These are phyloP conservation scores for Agrostemma githago DNA, from an alignment of 148 eudicot species.

Conservation along the genomic window DNA sequence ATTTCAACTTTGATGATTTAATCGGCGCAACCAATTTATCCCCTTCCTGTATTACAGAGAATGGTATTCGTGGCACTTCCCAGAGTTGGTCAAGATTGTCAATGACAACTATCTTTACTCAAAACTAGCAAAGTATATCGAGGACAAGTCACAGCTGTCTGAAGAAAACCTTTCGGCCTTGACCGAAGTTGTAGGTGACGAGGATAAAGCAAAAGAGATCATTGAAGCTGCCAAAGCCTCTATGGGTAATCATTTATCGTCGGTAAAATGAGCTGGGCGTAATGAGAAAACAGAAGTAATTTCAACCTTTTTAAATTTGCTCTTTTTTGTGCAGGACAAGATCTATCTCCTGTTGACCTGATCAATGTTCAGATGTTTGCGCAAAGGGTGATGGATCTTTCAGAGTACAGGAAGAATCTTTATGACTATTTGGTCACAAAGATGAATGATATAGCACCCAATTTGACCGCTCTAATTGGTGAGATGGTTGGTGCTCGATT, in stretches of 20 bases:
- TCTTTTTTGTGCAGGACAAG: conserved; percentile 62
- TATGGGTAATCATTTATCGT: conserved; percentile 49
- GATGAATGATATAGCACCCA: conserved; percentile 92
- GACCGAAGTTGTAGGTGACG: conserved; percentile 79
- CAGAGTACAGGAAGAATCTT: conserved; percentile 80
- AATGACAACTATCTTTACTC: conserved; percentile 91
- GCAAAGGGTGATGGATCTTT: conserved; percentile 86
- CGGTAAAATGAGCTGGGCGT: not conserved
- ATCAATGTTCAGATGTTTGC: conserved; percentile 87
- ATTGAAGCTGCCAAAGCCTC: conserved; percentile 95
- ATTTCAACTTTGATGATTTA: not conserved
- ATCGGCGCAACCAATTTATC: not conserved
- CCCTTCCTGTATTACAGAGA: conserved; percentile 50
- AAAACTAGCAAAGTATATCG: conserved; percentile 67
- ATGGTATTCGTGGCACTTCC: conserved; percentile 98
- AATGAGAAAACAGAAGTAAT: not conserved
- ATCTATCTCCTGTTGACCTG: conserved; percentile 85
- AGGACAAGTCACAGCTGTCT: conserved; percentile 67
- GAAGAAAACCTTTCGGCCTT: conserved; percentile 67
- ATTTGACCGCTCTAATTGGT: conserved; percentile 85
- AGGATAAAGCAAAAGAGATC: conserved; percentile 93
- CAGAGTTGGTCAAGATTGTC: conserved; percentile 79
- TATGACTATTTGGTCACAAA: conserved; percentile 79
- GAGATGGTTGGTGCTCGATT: conserved; percentile 95
- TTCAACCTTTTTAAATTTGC: not conserved